Percentiles rank a stretch among this genome's conserved stretches.
Conservation (phyloP, 208 protist genomes). For the Acanthamoeba divionensis region DNA sequence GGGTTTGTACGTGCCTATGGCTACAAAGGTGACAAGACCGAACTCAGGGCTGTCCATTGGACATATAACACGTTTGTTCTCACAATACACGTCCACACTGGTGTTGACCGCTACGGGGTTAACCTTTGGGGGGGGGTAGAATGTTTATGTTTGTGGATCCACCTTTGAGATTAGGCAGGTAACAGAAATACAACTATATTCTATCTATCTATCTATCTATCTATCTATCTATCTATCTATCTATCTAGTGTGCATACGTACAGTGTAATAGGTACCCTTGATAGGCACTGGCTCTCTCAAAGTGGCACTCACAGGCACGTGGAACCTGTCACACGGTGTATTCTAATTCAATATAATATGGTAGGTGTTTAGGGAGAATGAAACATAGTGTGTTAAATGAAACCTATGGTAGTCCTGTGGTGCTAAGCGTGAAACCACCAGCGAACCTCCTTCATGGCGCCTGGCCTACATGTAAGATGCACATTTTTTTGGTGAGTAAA, state of each 20-base stretch:
- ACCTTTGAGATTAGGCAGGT: too few relatives aligned
- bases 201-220: too few relatives aligned
- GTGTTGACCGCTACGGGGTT: constrained; percentile 49
- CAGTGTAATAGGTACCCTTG: constrained; percentile 51
- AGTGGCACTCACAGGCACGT: too few relatives aligned
- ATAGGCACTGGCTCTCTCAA: too few relatives aligned
- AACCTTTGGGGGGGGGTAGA: constrained; percentile 16
- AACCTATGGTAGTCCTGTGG: constrained; percentile 82
- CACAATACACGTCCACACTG: constrained; percentile 26
- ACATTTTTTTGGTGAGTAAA: not conserved
- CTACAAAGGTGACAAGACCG: constrained; percentile 46
- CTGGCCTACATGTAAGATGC: not conserved
- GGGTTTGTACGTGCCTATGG: constrained; percentile 19
- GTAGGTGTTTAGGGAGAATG: not conserved
- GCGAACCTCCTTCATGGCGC: not conserved
- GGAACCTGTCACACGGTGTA: too few relatives aligned
- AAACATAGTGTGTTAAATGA: too few relatives aligned
- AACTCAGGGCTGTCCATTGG: constrained; percentile 39
- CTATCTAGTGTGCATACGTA: not conserved
- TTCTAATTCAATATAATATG: not conserved
- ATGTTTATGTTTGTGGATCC: too few relatives aligned
- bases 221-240: too few relatives aligned
- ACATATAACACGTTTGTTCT: constrained; percentile 39
- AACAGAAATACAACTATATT: too few relatives aligned
- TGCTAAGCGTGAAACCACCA: constrained; percentile 63